These are phyloP conservation scores for Lyophyllum atratum DNA, from an alignment of 768 basidiomycete species.

Conservation along the genomic window DNA sequence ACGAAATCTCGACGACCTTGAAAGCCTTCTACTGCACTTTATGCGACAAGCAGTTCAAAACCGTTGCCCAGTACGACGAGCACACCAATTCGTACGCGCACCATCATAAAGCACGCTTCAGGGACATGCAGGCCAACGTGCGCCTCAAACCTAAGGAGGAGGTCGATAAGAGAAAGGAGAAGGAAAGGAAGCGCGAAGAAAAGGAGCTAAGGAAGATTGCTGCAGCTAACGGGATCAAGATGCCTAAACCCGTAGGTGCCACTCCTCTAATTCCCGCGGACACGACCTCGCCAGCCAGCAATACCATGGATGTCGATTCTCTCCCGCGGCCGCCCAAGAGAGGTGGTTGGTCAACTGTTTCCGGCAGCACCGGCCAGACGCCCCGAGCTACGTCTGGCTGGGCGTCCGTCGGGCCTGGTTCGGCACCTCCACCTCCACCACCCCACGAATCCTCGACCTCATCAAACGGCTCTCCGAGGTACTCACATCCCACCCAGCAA, in stretches of 20 bases:
- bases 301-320: conserved; percentile 27
- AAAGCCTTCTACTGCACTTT: conserved; percentile 78
- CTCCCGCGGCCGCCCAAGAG: conserved; percentile 34
- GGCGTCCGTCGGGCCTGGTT: conserved; percentile 41
- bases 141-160: conserved; percentile 69
- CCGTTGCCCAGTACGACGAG: conserved; percentile 84
- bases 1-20: conserved; percentile 68
- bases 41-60: conserved; percentile 88
- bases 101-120: conserved; percentile 81
- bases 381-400: conserved; percentile 43
- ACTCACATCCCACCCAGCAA: conserved; percentile 18
- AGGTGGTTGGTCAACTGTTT: conserved; percentile 51
- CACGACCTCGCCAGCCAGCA: conserved; percentile 22
- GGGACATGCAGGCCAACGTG: conserved; percentile 78
- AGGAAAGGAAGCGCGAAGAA: conserved; percentile 84
- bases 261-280: conserved; percentile 18
- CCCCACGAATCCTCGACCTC: conserved; percentile 11
- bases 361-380: conserved; percentile 20
- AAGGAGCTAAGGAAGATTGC: conserved; percentile 85
- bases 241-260: conserved; percentile 44
- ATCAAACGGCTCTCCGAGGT: conserved; percentile 12
- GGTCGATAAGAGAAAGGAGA: conserved; percentile 76
- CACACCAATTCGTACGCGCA: conserved; percentile 90
- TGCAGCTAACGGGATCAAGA: conserved; percentile 77
- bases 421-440: conserved; percentile 12